These are phyloP conservation scores for Cordyceps fumosorosea DNA, from an alignment of 2,329 filamentous ascomycete genomes.

Conservation along the genomic window DNA sequence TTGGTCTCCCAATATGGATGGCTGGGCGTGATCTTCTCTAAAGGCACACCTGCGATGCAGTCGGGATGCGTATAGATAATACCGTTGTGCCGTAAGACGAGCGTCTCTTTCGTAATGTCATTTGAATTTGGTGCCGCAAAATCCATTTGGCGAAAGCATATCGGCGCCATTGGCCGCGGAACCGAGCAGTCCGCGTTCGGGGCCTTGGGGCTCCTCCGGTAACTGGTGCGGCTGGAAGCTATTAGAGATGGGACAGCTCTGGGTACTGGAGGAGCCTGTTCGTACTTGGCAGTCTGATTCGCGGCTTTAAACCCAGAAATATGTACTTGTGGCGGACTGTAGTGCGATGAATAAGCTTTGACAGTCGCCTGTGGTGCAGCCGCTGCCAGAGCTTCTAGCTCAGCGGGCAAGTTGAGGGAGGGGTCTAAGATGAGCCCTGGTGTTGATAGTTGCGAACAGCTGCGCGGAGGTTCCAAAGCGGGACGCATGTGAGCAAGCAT, in stretches of 20 bases:
- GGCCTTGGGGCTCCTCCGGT: not conserved
- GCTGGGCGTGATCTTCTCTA: slow-evolving; percentile 5
- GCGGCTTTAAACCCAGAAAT: not conserved
- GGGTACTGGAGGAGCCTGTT: not conserved
- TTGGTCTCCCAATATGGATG: slow-evolving; percentile 50
- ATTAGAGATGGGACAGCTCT: not conserved
- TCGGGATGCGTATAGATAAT: slow-evolving; percentile 42
- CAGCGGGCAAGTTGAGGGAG: not conserved
- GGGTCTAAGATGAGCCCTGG: not conserved
- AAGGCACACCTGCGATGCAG: slow-evolving; percentile 5
- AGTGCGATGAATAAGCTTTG: not conserved
- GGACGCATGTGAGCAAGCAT: not conserved
- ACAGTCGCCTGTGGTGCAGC: not conserved
- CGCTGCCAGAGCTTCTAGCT: not conserved
- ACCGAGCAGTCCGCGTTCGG: not conserved
- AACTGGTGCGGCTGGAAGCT: not conserved
- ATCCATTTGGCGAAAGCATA: not conserved
- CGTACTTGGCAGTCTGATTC: not conserved
- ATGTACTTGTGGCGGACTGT: not conserved
- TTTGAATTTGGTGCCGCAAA: not conserved
- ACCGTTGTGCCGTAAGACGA: slow-evolving; percentile 44
- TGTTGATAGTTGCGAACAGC: not conserved
- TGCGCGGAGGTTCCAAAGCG: not conserved
- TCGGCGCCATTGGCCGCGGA: not conserved
- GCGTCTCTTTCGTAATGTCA: slow-evolving; percentile 39